Conservation (phyloP, 2,329 filamentous ascomycete genomes). For the Kalmusia sp. region DNA sequence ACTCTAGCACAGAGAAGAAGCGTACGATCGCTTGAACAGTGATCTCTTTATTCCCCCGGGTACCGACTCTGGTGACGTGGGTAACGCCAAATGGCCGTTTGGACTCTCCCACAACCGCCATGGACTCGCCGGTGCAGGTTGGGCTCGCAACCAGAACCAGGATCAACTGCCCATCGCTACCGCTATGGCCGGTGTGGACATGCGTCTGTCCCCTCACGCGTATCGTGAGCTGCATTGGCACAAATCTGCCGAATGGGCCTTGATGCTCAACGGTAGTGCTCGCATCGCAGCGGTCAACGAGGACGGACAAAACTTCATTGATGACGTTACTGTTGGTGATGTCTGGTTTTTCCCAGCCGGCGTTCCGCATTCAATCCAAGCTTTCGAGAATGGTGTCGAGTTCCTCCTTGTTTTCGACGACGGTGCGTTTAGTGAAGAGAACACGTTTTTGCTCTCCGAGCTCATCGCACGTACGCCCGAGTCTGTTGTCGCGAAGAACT, state of each 20-base stretch:
- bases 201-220: conserved; percentile 52
- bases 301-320: conserved; percentile 54
- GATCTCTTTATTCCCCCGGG: conserved; percentile 49
- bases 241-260: conserved; percentile 60
- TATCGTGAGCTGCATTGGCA: conserved; percentile 72
- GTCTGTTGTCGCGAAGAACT: conserved; percentile 52
- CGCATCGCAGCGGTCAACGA: conserved; percentile 61
- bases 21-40: conserved; percentile 48
- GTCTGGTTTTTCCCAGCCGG: conserved; percentile 47
- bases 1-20: conserved; percentile 27
- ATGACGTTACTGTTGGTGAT: conserved; percentile 50
- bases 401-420: conserved; percentile 68
- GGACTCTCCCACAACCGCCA: conserved; percentile 50
- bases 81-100: conserved; percentile 53
- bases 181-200: conserved; percentile 53
- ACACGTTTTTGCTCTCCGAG: conserved; percentile 65
- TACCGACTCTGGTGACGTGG: conserved; percentile 48
- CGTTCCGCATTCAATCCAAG: conserved; percentile 58
- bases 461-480: conserved; percentile 56
- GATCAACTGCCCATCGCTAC: conserved; percentile 48
- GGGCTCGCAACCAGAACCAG: conserved; percentile 51
- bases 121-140: conserved; percentile 48
- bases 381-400: conserved; percentile 62
- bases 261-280: conserved; percentile 62
- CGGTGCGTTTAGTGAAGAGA: conserved; percentile 65